Base-by-base conservation (phyloP, 2,329 filamentous ascomycete species). In the Berkeleyomyces basicola region DNA sequence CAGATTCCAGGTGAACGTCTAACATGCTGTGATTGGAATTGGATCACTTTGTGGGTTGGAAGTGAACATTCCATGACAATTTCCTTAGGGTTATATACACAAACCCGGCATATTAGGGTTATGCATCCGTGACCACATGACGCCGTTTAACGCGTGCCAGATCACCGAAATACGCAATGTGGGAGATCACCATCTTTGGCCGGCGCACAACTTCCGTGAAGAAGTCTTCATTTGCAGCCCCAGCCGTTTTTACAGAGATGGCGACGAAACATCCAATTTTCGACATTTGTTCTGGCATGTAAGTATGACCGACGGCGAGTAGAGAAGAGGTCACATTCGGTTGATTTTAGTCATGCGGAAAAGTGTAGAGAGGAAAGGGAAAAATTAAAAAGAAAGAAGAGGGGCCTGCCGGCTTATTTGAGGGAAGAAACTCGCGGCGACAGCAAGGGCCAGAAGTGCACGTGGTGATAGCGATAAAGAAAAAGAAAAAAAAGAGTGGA, bases 261-360 rank as follows among this genome's bases (percentile, higher is more conserved):
- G 40, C 37, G 49, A 61, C 49, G 42, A 61, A 57, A 44, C 60
- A 57, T 61, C 60, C 39, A 57, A 61, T 46, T 47, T 33, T 62
- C 42, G 47, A 59, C 67, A 67, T 63, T 79, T 75, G 65, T 65
- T 82, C 78, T 82, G 70, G 79, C 80, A 81, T 77, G 73, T 72
- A 80, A 55, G 51, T 82, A 79, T 82, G 80, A 82, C 79, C 79
- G 76, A 75, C 69, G 75, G 72, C 70, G 74, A 79, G 77, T 81
- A 72, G 73, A 71, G 7, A 23, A 33, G 31, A 63, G 75, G 68
- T 79, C 72, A 70, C 73, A 70, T 74, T 74, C 77, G 79, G 78
- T 82, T 82, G 80, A 82, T 82, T 55, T 79, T 82, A 77, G 77
- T 80, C 74, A 78, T 82, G 80, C 79, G 63, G 68, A 68, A 72